Evolutionary conservation across 1,139 yeast genomes (phyloP), one percentile per base, ranked within the genome.

Genomic region (Sugiyamaella pinicola): DNA sequence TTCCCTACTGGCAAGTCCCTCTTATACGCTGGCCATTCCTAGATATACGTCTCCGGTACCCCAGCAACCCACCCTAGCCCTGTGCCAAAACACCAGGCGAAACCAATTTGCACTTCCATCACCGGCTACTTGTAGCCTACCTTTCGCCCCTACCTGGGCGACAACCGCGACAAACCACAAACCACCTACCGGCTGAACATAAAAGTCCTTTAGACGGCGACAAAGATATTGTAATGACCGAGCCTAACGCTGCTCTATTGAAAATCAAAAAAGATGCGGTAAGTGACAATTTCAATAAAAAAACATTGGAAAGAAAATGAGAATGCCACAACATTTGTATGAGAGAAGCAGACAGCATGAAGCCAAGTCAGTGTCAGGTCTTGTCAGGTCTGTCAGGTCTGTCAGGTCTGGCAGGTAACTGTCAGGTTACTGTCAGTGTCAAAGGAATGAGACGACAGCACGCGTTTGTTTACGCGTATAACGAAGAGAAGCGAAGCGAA

Each of bases 261-360:
- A 59, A 58, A 47, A 52, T 53, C 17, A 58, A 59, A 51, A 59
- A 58, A 52, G 64, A 61, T 50, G 61, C 61, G 29, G 64, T 61
- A 58, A 49, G 64, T 61, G 33, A 43, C 38, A 21, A 18, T 34
- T 34, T 8, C 18, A 34, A n/a, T 34, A n/a, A 6, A 7, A 34
- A 6, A 37, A 17, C 10, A 17, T 6, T 7, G 41, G 18, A 18
- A 15, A 34, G 38, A 9, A 15, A n/a, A 9, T n/a, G 18, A 8
- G 7, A 10, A 13, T n/a, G n/a, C n/a, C n/a, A n/a, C n/a, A n/a
- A n/a, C n/a, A n/a, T n/a, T n/a, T n/a, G n/a, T n/a, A n/a, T n/a
- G n/a, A n/a, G n/a, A n/a, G n/a, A n/a, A n/a, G n/a, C n/a, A n/a
- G n/a, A n/a, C n/a, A n/a, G n/a, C n/a, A n/a, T n/a, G n/a, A n/a